Evolutionary conservation across 1,139 yeast genomes (phyloP), one percentile per base, ranked within the genome.

Genomic region (Suhomyces bolitotheri): DNA sequence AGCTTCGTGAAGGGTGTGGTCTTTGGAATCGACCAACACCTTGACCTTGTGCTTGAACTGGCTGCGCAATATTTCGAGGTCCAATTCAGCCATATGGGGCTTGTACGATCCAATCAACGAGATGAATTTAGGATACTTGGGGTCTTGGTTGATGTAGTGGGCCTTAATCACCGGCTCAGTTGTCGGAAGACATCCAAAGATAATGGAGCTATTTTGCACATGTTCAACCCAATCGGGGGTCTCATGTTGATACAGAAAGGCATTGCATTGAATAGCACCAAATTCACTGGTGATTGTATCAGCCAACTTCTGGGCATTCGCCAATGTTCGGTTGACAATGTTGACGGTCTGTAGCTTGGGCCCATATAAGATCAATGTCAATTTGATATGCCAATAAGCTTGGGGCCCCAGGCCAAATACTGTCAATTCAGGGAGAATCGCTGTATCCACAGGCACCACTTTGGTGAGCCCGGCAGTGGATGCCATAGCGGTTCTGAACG

Each of bases 331-430:
- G 43, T 76, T 75, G 33, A 77, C 58, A 8, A 80, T 59, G 25
- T 71, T 64, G 12, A 81, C 75, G 2, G 50, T 51, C 8, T 50
- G 43, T 24, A 74, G 55, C 27, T 51, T 40, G 1, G 45, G 47
- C 4, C 66, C 64, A 43, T 73, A 76, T 29, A 77, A 51, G 6
- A 58, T 43, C 25, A 76, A 49, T 0, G 78, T 63, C 31, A 80
- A 54, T 43, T 64, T 64, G 16, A 71, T 58, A 49, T 82, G 88
- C 88, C 88, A 82, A 45, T 69, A 71, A 0, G 82, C 82, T 51
- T 82, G 88, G 17, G 70, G 65, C 0, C 89, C 88, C n/a, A 77
- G 76, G 0, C 89, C 89, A 53, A 76, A 77, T 2, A 74, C 78
- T 8, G 70, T 49, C 25, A 74, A 24, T 29, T 56, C 60, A 0